Evolutionary conservation across 495 filamentous ascomycete genomes (phyloP).

Genomic region (Cryomyces minteri): DNA sequence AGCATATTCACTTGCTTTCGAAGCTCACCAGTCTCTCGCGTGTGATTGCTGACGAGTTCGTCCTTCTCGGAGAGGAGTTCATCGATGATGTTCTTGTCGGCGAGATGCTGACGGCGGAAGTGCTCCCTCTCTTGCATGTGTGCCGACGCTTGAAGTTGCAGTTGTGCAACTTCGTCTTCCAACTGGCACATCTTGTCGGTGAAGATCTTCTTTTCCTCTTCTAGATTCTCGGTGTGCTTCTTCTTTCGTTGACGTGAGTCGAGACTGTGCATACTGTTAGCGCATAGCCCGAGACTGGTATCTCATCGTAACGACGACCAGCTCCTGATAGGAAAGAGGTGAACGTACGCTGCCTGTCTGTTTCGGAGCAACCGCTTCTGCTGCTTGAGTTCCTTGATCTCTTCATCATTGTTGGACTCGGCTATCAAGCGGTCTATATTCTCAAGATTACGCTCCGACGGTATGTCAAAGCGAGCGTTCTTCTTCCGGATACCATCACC

Average conservation of each 20-base stretch:
- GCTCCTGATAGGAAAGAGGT: conserved; percentile 1
- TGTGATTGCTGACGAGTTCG: conserved; percentile 75
- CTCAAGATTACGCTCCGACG: conserved; percentile 73
- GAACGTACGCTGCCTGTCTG: conserved; percentile 77
- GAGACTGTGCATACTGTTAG: conserved; percentile 40
- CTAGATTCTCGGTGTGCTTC: conserved; percentile 90
- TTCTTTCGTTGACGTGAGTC: conserved; percentile 98
- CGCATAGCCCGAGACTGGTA: conserved; percentile 13
- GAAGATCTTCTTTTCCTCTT: conserved; percentile 90
- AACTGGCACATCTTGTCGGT: conserved; percentile 52
- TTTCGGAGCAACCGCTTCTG: conserved; percentile 93
- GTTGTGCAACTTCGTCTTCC: conserved; percentile 50
- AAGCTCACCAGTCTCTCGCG: conserved; percentile 82
- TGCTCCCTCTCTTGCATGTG: conserved; percentile 49
- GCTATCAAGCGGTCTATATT: conserved; percentile 92
- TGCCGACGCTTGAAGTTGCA: conserved; percentile 36
- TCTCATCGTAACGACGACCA: not conserved
- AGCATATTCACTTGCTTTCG: conserved; percentile 90
- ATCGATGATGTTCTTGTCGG: conserved; percentile 56
- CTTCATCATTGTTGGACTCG: conserved; percentile 74
- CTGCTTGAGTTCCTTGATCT: conserved; percentile 96
- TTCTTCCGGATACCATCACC: conserved; percentile 97
- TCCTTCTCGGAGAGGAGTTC: conserved; percentile 73
- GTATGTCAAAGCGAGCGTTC: conserved; percentile 97
- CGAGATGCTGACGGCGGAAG: conserved; percentile 46